Percentiles rank a stretch among this genome's conserved stretches.
phyloP scores from a whole-genome alignment of 345 rosid species.

The Boechera retrofracta region DNA sequence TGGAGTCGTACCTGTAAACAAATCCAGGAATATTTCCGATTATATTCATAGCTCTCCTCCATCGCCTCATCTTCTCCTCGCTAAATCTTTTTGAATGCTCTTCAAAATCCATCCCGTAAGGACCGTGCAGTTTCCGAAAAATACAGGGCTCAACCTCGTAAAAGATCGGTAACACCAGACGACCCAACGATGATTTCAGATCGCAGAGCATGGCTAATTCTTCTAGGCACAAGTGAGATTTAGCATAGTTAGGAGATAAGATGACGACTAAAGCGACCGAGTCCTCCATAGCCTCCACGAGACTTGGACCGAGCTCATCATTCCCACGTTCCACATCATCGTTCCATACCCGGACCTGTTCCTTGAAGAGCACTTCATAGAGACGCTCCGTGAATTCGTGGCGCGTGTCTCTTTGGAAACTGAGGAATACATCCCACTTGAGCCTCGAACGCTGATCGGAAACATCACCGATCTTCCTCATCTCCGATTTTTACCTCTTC shows the following conservation, averaged over 20 bases:
- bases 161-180: constrained; percentile 55
- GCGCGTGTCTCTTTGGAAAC: constrained; percentile 57
- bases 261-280: constrained; percentile 50
- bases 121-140: constrained; percentile 48
- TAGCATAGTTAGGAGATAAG: constrained; percentile 50
- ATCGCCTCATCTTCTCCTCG: constrained; percentile 30
- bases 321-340: constrained; percentile 40
- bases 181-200: constrained; percentile 17
- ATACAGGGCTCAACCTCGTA: constrained; percentile 52
- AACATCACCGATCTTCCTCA: constrained; percentile 21
- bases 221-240: constrained; percentile 58
- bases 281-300: constrained; percentile 57
- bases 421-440: constrained; percentile 63
- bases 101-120: constrained; percentile 46
- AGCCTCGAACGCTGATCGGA: constrained; percentile 42
- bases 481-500: constrained; percentile 24
- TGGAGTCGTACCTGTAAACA: constrained; percentile 18
- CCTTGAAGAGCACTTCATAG: constrained; percentile 26
- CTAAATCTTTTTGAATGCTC: constrained; percentile 43
- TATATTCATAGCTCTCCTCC: constrained; percentile 55
- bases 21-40: constrained; percentile 52
- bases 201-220: constrained; percentile 56
- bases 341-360: constrained; percentile 46
- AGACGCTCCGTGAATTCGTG: constrained; percentile 45
- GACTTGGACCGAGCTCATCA: constrained; percentile 46